Conservation (phyloP, 305 asterid genomes). For the Fraxinus greggii region DNA sequence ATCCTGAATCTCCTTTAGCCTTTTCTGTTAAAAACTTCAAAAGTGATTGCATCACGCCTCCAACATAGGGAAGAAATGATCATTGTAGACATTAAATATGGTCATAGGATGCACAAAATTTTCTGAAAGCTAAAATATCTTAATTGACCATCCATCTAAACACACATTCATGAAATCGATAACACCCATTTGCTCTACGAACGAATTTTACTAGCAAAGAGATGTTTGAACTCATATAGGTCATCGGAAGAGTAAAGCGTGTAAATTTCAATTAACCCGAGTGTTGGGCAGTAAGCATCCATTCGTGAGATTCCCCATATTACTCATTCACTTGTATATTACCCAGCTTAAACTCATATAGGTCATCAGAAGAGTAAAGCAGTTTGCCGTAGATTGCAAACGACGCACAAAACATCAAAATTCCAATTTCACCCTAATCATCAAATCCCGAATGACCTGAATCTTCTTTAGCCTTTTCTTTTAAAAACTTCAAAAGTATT, state of each 20-base stretch:
- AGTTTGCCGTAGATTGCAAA: not conserved
- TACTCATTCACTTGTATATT: not conserved
- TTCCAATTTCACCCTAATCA: not conserved
- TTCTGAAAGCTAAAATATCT: not conserved
- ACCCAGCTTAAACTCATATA: not conserved
- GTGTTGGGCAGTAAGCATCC: not conserved
- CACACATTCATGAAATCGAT: not conserved
- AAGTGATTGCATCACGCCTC: not conserved
- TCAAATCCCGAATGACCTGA: not conserved
- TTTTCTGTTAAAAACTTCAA: not conserved
- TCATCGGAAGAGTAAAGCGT: not conserved
- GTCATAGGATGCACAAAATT: not conserved
- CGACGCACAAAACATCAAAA: not conserved
- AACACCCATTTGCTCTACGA: not conserved
- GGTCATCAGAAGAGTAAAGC: not conserved
- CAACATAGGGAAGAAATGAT: conserved; percentile 16
- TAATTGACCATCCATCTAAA: not conserved
- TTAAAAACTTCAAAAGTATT: not conserved
- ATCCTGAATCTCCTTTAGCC: not conserved
- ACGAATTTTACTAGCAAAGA: not conserved
- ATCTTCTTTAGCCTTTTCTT: not conserved
- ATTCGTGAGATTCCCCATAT: not conserved
- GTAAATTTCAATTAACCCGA: not conserved
- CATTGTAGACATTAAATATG: not conserved
- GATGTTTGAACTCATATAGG: not conserved